Base-by-base conservation (phyloP, 2,329 filamentous ascomycete species). In the Canariomyces notabilis region DNA sequence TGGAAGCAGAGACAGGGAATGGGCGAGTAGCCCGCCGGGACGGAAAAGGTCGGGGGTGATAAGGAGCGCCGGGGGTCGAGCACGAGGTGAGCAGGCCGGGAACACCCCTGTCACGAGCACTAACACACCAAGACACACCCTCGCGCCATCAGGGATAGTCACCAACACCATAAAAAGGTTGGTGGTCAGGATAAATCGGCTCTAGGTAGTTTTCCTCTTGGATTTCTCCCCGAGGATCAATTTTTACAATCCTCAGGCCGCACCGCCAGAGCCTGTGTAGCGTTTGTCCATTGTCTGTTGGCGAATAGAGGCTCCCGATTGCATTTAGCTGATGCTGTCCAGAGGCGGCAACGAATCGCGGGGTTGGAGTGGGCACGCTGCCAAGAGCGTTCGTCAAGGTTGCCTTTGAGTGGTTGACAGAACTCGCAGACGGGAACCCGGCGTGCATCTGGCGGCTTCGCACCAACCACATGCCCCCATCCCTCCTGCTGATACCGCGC, bases 281-380 rank as follows among this genome's bases (percentile, higher is more conserved):
- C 20, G 20, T 45, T 42, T 31, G 18, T 21, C 19, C 12, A 11
- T 45, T 36, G 22, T 29, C 12, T 37, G 9, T 20, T 44, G 44
- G 42, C 52, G 47, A 54, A 54, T 50, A 33, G 40, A 39, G 38
- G 37, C 16, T 14, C 36, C 29, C 19, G 38, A 42, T 26, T n/a
- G n/a, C n/a, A n/a, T n/a, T 38, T 44, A 35, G 37, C 37, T 31
- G 44, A 31, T 44, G 46, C 34, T 33, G 46, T 37, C 37, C 41
- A 19, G 15, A 19, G 20, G 16, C 35, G 21, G 42, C 44, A 31
- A 41, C 49, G 44, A 52, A 54, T 54, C 47, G 52, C 44, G 49
- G 52, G 49, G 47, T 52, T 37, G 19, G 31, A 22, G 47, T 43
- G 49, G 44, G 45, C n/a, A n/a, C 12, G 42, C 36, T 18, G 52